Base-by-base conservation (phyloP, 768 basidiomycete species). In the Trametes gibbosa region DNA sequence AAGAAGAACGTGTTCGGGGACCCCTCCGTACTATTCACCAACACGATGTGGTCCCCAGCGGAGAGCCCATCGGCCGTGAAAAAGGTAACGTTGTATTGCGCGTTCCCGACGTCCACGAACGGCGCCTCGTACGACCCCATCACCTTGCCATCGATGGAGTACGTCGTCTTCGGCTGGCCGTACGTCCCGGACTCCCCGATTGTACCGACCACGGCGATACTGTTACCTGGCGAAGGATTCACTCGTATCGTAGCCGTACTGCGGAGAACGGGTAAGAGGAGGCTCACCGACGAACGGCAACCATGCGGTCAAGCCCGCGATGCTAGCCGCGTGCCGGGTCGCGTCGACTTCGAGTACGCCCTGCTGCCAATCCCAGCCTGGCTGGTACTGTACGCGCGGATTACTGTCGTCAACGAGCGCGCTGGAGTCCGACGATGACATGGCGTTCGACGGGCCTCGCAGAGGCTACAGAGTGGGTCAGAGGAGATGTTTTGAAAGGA, bases 61-160 rank as follows among this genome's bases (percentile, higher is more conserved):
- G 49, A 17, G 41, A 58, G 50, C 24, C 16, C 42, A 0, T 21
- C 41, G 14, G 23, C 40, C 7, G 24, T 10, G 42, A 50, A 58
- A 42, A 43, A 58, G 3, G 56, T 50, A 32, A 45, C 41, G 12
- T 58, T 50, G 50, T 51, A 58, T 40, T 32, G 40, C 16, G 27
- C 43, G 16, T 21, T 42, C 13, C 27, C 39, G 6, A 40, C 16
- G 2, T 21, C 19, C 14, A 21, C 21, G 51, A 27, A 29, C 25
- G 51, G 51, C 17, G 51, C 51, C 12, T 23, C n/a, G 40, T 53
- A 53, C 19, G 40, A 17, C 21, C 24, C 51, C 5, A 29, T 25
- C 24, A 19, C 10, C 6, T 27, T 17, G 25, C 24, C 24, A 40
- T 53, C 51, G 39, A 53, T 42, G 5, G 27, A 5, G 40, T 42